Base-by-base conservation (phyloP, 345 rosid genomes). In the Raphanus sativus region DNA sequence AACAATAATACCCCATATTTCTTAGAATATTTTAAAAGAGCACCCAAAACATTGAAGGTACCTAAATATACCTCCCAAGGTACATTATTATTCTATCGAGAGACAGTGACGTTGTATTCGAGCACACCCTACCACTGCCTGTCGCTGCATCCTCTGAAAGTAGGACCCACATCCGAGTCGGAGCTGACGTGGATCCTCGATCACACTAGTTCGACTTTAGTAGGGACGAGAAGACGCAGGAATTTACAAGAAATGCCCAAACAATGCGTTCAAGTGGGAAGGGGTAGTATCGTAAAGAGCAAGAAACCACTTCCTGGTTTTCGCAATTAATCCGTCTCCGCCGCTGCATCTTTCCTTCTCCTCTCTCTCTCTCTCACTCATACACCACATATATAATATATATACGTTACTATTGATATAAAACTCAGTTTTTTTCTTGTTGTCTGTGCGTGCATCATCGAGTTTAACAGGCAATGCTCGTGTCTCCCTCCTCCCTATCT, bases 131-230 rank as follows among this genome's bases (percentile, higher is more conserved):
- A 68, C 17, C 72, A 52, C 72, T 40, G 52, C 65, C 65, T 28
- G 63, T 59, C 63, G 63, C 76, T n/a, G 69, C 69, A 26, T 55
- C 5, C 40, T 16, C 38, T 45, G 55, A 55, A 55, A 58, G 54
- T 68, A 17, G 74, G 79, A 30, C 68, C 74, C 54, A 76, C 55
- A 61, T 32, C 69, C 30, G 38, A 61, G 1, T 76, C 62, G 32
- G 63, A 48, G 54, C 69, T 62, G 80, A 76, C 80, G 75, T 69
- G 80, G 75, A 69, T 69, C 65, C 21, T 69, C 45, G 12, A 76
- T 16, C 58, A 59, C 69, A 0, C 30, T 50, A 21, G 4, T 7
- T 61, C 1, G 3, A 29, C 34, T 45, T 67, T 42, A 48, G 30
- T 28, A 28, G 1, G 12, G 17, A 10, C 74, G 3, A 4, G 3